Evolutionary conservation across 2,329 filamentous ascomycete genomes (phyloP), one percentile per base, ranked within the genome.

Genomic region (Dactylella cylindrospora): DNA sequence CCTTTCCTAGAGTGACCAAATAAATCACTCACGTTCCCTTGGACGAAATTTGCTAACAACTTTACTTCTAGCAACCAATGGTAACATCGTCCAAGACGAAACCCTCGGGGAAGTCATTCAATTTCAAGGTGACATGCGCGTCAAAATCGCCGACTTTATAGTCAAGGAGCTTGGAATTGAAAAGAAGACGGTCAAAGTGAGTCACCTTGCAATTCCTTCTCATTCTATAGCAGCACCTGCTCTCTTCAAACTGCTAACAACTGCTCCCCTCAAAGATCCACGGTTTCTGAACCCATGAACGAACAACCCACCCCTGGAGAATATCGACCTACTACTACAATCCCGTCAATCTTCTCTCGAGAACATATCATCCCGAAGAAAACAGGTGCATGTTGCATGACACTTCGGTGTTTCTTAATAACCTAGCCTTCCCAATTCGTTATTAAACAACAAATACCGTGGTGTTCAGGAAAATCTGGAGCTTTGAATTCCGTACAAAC

Each of bases 81-180:
- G 93, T 83, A 97, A 90, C 78, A 94, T 97, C 76, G 90, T 97
- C 77, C 84, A 84, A 74, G 91, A 97, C 78, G 83, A 82, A 71
- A 90, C 95, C 78, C 95, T 96, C 88, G 91, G 91, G 75, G 90
- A 97, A 81, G 91, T 97, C 82, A 96, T 98, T 74, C 93, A 98
- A 82, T 86, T 98, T 73, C 93, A 98, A 78, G 93, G 93, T 72
- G 93, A 98, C 76, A 93, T 98, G 81, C 91, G 93, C 78, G 95
- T 95, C 79, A 90, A 95, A 83, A 88, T 96, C 75, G 88, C 94
- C 76, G 90, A 96, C 74, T 98, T 97, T 15, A 35, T 52, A 22
- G 29, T 44, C 8, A 38, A 15, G 2, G 47, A 28, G 17, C 33
- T 61, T n/a, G 33, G 29, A 10, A 36, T 61, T 9, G 20, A 39